Evolutionary conservation across 805 yeast species (phyloP).

Genomic region (Saitoella complicata): DNA sequence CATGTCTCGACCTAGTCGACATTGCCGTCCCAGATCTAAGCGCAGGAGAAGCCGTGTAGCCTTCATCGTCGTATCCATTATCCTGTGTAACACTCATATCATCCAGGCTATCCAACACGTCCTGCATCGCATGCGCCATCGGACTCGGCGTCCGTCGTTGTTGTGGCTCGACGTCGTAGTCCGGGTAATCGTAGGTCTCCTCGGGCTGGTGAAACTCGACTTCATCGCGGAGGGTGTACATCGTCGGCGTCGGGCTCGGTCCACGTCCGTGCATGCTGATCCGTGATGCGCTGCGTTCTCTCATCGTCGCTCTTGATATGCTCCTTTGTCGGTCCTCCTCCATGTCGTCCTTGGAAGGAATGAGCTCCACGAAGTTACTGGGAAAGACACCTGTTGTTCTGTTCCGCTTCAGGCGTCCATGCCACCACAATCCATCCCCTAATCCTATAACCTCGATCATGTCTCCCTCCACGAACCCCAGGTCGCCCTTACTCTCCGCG

Average conservation of each 20-base stretch:
- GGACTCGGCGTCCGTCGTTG: slow-evolving; percentile 18
- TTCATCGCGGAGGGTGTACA: too few species aligned
- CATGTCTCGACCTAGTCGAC: too few species aligned
- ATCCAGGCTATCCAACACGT: slow-evolving; percentile 19
- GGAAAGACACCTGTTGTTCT: slow-evolving; percentile 79
- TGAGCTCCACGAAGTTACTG: slow-evolving; percentile 58
- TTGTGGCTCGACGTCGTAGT: slow-evolving; percentile 2
- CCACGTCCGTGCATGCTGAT: too few species aligned
- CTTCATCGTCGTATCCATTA: too few species aligned
- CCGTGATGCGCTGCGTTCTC: too few species aligned
- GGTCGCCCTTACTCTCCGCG: slow-evolving; percentile 27
- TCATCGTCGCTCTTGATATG: too few species aligned
- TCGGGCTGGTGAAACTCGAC: neutral
- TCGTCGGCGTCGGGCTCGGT: too few species aligned
- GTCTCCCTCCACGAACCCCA: slow-evolving; percentile 91
- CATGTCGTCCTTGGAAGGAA: neutral
- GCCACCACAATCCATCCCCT: slow-evolving; percentile 88
- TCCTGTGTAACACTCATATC: slow-evolving; percentile 7
- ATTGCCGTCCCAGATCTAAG: too few species aligned
- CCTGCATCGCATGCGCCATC: slow-evolving; percentile 21
- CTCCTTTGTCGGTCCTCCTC: too few species aligned
- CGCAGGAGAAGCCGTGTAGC: too few species aligned
- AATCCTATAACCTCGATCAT: slow-evolving; percentile 63
- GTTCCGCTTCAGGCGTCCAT: slow-evolving; percentile 65
- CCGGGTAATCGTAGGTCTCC: slow-evolving; percentile 5